Conservation (phyloP, 1,284 basidiomycete genomes). For the Ustilago shanxiensis region DNA sequence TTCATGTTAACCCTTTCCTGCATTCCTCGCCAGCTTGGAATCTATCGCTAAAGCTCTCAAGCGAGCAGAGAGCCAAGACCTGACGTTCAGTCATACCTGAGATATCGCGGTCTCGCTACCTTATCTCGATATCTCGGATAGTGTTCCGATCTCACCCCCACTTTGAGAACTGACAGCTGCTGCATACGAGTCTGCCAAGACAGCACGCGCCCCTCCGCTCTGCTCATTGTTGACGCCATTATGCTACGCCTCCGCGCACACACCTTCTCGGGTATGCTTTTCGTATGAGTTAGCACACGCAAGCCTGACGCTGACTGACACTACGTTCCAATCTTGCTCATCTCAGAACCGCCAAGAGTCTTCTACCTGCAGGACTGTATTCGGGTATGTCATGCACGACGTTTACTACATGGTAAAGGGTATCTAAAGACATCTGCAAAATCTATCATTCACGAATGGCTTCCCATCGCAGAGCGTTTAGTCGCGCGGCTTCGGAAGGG, state of each 20-base stretch:
- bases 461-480: conserved; percentile 45
- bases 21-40: background rate
- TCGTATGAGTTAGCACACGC: background rate
- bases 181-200: conserved; percentile 11
- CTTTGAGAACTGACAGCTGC: background rate
- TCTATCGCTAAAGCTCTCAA: conserved; percentile 1
- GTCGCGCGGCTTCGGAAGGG: conserved; percentile 44
- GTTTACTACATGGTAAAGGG: conserved; percentile 3
- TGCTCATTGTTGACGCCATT: background rate
- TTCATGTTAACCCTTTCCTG: conserved; percentile 4
- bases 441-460: conserved; percentile 44
- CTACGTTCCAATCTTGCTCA: conserved; percentile 5
- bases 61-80: conserved; percentile 21
- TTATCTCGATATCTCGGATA: conserved; percentile 6
- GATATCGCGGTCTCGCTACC: background rate
- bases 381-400: background rate
- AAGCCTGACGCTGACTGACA: conserved; percentile 2
- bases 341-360: background rate
- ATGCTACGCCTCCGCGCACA: conserved; percentile 7
- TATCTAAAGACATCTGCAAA: background rate
- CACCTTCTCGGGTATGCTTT: background rate
- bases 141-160: background rate
- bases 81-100: background rate
- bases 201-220: background rate
- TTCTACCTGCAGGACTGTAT: background rate